Evolutionary conservation across 805 yeast genomes (phyloP).

Genomic region (Scheffersomyces amazonensis): DNA sequence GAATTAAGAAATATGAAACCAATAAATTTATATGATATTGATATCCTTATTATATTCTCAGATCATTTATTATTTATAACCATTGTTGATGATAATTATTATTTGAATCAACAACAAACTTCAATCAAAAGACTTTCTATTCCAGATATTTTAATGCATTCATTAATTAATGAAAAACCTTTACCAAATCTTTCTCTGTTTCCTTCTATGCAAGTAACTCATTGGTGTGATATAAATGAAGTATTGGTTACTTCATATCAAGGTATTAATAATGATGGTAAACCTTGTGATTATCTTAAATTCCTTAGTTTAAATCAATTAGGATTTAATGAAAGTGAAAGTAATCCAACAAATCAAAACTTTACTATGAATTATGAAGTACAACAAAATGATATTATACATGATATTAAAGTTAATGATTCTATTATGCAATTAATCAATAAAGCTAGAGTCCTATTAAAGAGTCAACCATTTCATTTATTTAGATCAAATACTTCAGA

Average conservation of each 20-base stretch:
- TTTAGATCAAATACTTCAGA: constrained; percentile 47
- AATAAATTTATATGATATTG: constrained; percentile 18
- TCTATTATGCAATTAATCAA: constrained; percentile 56
- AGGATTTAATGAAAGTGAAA: constrained; percentile 20
- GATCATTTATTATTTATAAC: constrained; percentile 71
- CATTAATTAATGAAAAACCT: constrained; percentile 82
- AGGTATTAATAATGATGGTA: constrained; percentile 12
- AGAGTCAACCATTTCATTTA: constrained; percentile 82
- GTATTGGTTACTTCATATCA: constrained; percentile 48
- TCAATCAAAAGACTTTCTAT: constrained; percentile 49
- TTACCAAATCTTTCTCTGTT: constrained; percentile 46
- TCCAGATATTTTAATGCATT: constrained; percentile 85
- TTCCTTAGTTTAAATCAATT: constrained; percentile 22
- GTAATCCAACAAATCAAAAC: no score
- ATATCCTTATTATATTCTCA: constrained; percentile 73
- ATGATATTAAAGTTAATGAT: constrained; percentile 11
- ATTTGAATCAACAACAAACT: constrained; percentile 14
- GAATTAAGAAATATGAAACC: constrained; percentile 33
- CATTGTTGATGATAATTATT: constrained; percentile 45
- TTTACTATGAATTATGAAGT: constrained; percentile 27
- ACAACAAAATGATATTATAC: neutral
- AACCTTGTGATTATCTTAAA: constrained; percentile 19
- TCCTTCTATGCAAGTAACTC: constrained; percentile 66
- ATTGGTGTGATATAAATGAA: constrained; percentile 64
- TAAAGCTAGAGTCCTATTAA: constrained; percentile 70